Evolutionary conservation across 148 eudicot species (phyloP), one percentile per base, ranked within the genome.

Genomic region (Euryodendron excelsum): DNA sequence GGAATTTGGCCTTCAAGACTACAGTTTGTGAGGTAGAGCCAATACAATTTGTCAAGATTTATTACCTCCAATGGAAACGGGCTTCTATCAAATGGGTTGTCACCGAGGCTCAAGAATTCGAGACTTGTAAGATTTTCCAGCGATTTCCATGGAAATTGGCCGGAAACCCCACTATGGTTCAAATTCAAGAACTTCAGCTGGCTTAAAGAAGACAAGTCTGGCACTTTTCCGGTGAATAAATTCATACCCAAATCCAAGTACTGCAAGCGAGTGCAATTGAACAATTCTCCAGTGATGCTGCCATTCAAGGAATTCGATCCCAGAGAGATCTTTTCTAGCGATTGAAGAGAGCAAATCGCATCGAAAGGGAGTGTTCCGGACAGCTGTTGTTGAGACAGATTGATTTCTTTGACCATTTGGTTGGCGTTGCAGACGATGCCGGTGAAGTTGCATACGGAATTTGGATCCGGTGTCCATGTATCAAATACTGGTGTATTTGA

Each of bases 121-220:
- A 85, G 79, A 36, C 48, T 77, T 0, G 81, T 80, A 28, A 85
- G 85, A 80, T 80, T 79, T 77, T 74, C 80, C 21, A 85, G 60
- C 4, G 85, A 82, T 77, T 73, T 77, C 88, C 88, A 85, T 34
- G 88, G 88, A 63, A 82, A 85, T 52, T 62, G 55, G 20, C 88
- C 83, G 3, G 85, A 79, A 63, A 85, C 72, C 62, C 88, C 85
- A 56, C 85, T 79, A 0, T 10, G 4, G 15, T 76, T 85, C 78
- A 85, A 53, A 31, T 62, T 80, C 78, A 85, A 74, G 55, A 67
- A 76, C 77, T 77, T 53, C 60, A 85, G 68, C 55, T 80, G 63
- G 27, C 33, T 66, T 62, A 85, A 55, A 77, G 81, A 79, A 10
- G 85, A 85, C 52, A 85, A 67, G 27, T 79, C 79, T 4, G 85